Evolutionary conservation across 2,329 filamentous ascomycete genomes (phyloP), one percentile per base, ranked within the genome.

Genomic region (Dactylellina leptospora): DNA sequence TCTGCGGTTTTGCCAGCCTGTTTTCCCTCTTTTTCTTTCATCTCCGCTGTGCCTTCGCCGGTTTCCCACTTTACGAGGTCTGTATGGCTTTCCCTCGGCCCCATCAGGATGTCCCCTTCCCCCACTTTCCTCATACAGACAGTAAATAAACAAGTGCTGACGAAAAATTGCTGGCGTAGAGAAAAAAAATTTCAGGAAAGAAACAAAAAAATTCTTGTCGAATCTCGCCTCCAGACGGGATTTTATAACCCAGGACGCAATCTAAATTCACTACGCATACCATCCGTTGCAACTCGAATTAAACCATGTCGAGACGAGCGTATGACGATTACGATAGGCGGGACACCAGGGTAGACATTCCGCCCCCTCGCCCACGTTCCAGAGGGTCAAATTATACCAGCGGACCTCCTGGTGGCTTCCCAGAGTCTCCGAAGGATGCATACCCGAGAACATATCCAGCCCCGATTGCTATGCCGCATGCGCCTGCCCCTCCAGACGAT

Each of bases 51-150:
- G n/a, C 22, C 23, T 51, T 61, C 13, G 23, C 36, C 23, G 50
- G 16, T 48, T 44, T 30, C 28, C 16, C 40, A 38, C 36, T 58
- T 6, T 20, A 59, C 58, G 66, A 58, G 63, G 53, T 36, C 16
- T 38, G 33, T 10, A 3, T 38, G 30, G n/a, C 23, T 63, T 59
- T 63, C 44, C 36, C 40, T 58, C 30, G 27, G 25, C 38, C 42
- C 28, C 36, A 48, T 22, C 45, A 18, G 10, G 22, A 45, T 25
- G 10, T 55, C 23, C 36, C 30, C 61, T 53, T 47, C 66, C 66
- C 66, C 66, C 66, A 71, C 66, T 71, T 71, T 62, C 66, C 66
- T 62, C 18, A 63, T n/a, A n/a, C n/a, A n/a, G 58, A 11, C 51
- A 58, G 66, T 56, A 71, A 71, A 23, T 44, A 22, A 36, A 23